A percentile compares a stretch with the other conserved stretches of the same genome.
Conservation (phyloP, 192 early-diverging fungal genomes). For the Funneliformis geosporum region DNA sequence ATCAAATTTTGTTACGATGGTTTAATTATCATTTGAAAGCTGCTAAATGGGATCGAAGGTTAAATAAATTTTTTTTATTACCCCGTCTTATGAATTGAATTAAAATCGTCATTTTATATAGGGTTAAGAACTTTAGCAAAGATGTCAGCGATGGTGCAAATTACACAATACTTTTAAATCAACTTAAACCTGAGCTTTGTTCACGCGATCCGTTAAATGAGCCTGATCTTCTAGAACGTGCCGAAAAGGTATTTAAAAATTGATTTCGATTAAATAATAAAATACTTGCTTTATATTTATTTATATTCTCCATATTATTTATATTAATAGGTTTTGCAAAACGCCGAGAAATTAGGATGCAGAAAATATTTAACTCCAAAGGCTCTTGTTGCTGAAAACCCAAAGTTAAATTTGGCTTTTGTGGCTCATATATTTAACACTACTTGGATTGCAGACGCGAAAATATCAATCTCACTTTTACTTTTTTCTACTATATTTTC, state of each 20-base stretch:
- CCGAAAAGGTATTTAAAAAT: slow-evolving; percentile 61
- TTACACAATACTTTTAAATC: slow-evolving; percentile 92
- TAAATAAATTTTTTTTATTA: slow-evolving; percentile 35
- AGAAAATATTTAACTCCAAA: slow-evolving; percentile 94
- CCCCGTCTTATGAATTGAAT: not conserved
- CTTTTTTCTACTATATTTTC: not conserved
- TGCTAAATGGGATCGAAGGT: slow-evolving; percentile 80
- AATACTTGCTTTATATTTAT: not conserved
- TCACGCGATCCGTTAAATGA: slow-evolving; percentile 79
- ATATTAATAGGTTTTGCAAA: slow-evolving; percentile 66
- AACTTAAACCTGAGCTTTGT: slow-evolving; percentile 84
- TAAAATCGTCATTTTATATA: slow-evolving; percentile 25
- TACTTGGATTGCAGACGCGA: not conserved
- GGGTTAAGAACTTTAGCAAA: slow-evolving; percentile 85
- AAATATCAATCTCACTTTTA: not conserved
- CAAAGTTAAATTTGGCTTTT: slow-evolving; percentile 98
- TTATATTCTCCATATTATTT: slow-evolving; percentile 29
- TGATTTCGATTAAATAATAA: not conserved
- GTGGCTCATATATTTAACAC: slow-evolving; percentile 98
- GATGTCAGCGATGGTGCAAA: slow-evolving; percentile 96
- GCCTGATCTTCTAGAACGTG: slow-evolving; percentile 75
- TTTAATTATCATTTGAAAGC: slow-evolving; percentile 99
- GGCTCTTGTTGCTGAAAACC: slow-evolving; percentile 92
- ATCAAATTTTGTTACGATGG: slow-evolving; percentile 97
- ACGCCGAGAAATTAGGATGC: slow-evolving; percentile 91